Evolutionary conservation across 176 grass and related monocot species (phyloP).

Genomic region (Guadua angustifolia): DNA sequence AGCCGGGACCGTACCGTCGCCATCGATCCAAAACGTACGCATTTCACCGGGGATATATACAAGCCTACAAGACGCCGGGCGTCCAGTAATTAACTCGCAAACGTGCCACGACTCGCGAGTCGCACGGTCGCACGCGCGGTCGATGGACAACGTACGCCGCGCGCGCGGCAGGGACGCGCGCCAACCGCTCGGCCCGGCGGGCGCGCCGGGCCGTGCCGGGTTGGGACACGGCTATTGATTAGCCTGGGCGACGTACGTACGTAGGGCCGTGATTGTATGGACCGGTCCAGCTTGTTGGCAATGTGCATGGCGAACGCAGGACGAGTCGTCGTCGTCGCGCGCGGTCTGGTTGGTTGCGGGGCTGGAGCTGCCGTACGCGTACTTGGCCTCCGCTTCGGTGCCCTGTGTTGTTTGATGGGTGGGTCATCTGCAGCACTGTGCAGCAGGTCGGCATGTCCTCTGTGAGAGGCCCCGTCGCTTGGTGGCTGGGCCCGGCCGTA

Average conservation of each 20-base stretch:
- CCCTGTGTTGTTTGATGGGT: not conserved
- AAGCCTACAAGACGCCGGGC: not conserved
- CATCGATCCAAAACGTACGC: not conserved
- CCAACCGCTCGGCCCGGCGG: not conserved
- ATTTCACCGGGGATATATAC: not conserved
- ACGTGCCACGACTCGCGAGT: not conserved
- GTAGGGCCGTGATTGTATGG: not conserved
- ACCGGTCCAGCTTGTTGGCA: not conserved
- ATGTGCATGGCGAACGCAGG: not conserved
- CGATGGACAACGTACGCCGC: too few relatives aligned
- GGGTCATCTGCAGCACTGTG: not conserved
- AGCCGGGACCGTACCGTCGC: not conserved
- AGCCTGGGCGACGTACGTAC: not conserved
- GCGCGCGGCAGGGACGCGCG: not conserved
- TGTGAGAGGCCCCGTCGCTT: not conserved
- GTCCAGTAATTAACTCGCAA: not conserved
- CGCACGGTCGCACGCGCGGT: not conserved
- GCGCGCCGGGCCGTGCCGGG: not conserved
- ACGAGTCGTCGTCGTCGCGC: not conserved
- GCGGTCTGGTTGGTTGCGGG: not conserved
- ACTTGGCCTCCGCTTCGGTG: not conserved
- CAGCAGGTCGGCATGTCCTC: not conserved
- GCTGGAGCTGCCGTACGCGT: not conserved
- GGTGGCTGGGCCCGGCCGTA: slow-evolving; percentile 12
- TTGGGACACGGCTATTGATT: slow-evolving; percentile 25